Evolutionary conservation across 352 stramenopile species (phyloP).

Genomic region (Pythium insidiosum): DNA sequence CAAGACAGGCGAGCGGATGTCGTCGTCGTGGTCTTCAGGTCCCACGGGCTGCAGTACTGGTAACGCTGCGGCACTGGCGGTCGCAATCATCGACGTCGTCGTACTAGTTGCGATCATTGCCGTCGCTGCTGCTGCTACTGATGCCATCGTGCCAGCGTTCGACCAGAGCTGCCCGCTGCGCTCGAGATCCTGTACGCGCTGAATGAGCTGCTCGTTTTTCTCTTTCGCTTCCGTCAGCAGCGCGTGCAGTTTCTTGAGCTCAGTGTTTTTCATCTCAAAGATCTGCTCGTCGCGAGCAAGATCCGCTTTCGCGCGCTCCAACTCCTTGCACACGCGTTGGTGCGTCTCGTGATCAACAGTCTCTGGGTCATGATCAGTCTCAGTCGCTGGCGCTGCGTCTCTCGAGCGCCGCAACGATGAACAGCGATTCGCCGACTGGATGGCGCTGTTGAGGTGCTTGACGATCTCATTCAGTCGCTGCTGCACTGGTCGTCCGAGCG

Average conservation of each 20-base stretch:
- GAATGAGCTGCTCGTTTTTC: slow-evolving; percentile 68
- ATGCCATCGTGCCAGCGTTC: slow-evolving; percentile 18
- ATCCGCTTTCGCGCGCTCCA: slow-evolving; percentile 57
- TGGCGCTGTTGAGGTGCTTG: slow-evolving; percentile 59
- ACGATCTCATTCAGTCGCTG: slow-evolving; percentile 79
- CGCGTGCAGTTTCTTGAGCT: slow-evolving; percentile 57
- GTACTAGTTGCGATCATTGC: too few relatives aligned
- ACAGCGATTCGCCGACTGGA: slow-evolving; percentile 46
- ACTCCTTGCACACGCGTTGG: slow-evolving; percentile 37
- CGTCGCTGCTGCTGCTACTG: neutral
- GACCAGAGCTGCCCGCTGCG: slow-evolving; percentile 59
- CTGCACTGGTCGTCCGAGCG: slow-evolving; percentile 58
- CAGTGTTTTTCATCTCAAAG: slow-evolving; percentile 78
- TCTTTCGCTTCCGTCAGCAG: slow-evolving; percentile 51
- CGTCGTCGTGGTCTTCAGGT: too few relatives aligned
- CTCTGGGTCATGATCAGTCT: slow-evolving; percentile 10
- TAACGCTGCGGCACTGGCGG: too few relatives aligned
- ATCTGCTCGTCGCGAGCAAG: slow-evolving; percentile 73
- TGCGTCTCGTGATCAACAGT: slow-evolving; percentile 19
- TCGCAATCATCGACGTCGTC: too few relatives aligned
- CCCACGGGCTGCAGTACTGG: too few relatives aligned
- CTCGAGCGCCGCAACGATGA: slow-evolving; percentile 18
- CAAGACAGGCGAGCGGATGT: too few relatives aligned
- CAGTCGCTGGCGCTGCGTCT: slow-evolving; percentile 3
- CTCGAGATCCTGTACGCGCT: slow-evolving; percentile 64